phyloP scores from a whole-genome alignment of 768 basidiomycete species.

The Rhodotorula paludigena region DNA sequence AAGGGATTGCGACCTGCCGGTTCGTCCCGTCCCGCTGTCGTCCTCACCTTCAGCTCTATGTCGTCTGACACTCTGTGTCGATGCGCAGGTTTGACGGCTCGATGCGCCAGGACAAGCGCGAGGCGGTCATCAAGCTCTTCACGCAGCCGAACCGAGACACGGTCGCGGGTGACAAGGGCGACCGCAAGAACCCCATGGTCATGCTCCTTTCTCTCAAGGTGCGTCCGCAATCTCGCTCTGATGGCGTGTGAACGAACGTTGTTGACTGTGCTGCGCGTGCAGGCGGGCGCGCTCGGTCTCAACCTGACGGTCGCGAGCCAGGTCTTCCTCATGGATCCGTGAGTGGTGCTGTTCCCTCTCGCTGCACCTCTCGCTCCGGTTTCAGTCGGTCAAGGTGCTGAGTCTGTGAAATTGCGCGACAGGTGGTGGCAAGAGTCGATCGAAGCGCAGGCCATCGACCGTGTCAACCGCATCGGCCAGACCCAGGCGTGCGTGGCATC shows the following conservation, averaged over 20 bases:
- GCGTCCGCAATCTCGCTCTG: background rate
- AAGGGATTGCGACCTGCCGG: slow-evolving; percentile 37
- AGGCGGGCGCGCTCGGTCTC: slow-evolving; percentile 42
- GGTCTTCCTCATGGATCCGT: slow-evolving; percentile 43
- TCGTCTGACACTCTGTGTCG: background rate
- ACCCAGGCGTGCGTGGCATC: slow-evolving; percentile 19
- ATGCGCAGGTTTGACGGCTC: slow-evolving; percentile 38
- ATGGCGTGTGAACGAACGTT: no score
- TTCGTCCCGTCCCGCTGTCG: background rate
- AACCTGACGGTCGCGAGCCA: slow-evolving; percentile 41
- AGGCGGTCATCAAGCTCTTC: slow-evolving; percentile 38
- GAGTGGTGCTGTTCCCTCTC: background rate
- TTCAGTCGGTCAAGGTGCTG: no score
- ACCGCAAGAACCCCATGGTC: slow-evolving; percentile 35
- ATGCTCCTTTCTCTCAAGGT: slow-evolving; percentile 42
- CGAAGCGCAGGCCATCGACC: slow-evolving; percentile 42
- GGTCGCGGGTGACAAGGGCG: slow-evolving; percentile 16
- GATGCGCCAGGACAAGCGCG: slow-evolving; percentile 39
- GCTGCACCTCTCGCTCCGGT: no score
- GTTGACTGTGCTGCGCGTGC: background rate
- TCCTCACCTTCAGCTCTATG: background rate
- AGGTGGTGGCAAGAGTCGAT: slow-evolving; percentile 42
- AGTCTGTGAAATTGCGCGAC: no score
- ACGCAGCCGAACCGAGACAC: slow-evolving; percentile 23
- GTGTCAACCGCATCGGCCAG: slow-evolving; percentile 43